A percentile compares a stretch with the other conserved stretches of the same genome.
Conservation (phyloP, 305 asterid genomes). For the Coffea humblotiana region DNA sequence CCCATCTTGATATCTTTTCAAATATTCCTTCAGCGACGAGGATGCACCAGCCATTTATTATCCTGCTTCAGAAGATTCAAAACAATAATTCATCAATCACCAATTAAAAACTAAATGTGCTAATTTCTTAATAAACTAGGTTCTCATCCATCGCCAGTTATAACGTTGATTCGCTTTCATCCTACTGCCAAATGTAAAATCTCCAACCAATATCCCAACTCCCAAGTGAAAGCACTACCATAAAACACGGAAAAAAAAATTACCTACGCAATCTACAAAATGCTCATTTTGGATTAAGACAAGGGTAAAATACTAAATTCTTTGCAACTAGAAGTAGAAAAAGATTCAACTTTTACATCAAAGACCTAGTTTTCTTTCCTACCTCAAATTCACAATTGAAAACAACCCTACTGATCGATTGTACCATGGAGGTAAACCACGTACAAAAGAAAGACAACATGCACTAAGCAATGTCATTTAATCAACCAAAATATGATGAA, state of each 20-base stretch:
- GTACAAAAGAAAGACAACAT: too few relatives aligned
- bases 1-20: conserved; percentile 59
- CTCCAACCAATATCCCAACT: too few relatives aligned
- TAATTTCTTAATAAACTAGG: background rate
- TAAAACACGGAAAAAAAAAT: too few relatives aligned
- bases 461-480: too few relatives aligned
- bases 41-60: conserved; percentile 47
- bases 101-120: background rate
- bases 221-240: too few relatives aligned
- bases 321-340: background rate
- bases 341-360: background rate
- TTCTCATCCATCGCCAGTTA: background rate
- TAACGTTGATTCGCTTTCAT: too few relatives aligned
- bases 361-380: too few relatives aligned
- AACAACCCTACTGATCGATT: background rate
- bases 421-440: too few relatives aligned
- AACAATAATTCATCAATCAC: background rate
- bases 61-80: conserved; percentile 16
- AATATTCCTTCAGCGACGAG: conserved; percentile 66
- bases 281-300: too few relatives aligned
- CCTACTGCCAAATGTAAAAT: too few relatives aligned
- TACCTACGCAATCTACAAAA: too few relatives aligned
- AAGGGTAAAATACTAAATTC: background rate
- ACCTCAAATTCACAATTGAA: background rate
- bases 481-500: too few relatives aligned